phyloP scores from a whole-genome alignment of 2,329 filamentous ascomycete genomes.

The Neoarthrinium moseri region DNA sequence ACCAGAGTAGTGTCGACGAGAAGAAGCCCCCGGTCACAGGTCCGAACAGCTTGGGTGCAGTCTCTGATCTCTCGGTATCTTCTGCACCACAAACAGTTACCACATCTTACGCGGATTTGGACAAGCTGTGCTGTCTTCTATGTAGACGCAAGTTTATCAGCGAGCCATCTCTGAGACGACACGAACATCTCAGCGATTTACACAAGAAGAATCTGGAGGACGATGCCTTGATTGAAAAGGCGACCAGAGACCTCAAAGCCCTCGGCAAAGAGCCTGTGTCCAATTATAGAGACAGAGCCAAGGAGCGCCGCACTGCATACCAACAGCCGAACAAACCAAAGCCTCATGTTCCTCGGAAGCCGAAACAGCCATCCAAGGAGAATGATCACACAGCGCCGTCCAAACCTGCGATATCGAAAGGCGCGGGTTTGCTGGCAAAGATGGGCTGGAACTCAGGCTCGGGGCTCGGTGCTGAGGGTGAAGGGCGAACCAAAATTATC shows the following conservation, averaged over 20 bases:
- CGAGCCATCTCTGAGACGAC: slow-evolving; percentile 37
- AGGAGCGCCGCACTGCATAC: slow-evolving; percentile 62
- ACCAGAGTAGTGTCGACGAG: slow-evolving; percentile 30
- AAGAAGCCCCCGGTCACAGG: slow-evolving; percentile 24
- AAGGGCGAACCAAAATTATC: slow-evolving; percentile 63
- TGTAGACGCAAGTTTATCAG: slow-evolving; percentile 41
- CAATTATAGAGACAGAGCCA: slow-evolving; percentile 65
- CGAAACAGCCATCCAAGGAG: slow-evolving; percentile 29
- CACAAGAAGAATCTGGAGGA: slow-evolving; percentile 35
- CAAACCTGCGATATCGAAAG: slow-evolving; percentile 53
- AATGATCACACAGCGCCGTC: slow-evolving; percentile 30
- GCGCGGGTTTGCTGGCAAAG: slow-evolving; percentile 67
- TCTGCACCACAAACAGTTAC: slow-evolving; percentile 31
- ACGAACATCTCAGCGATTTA: slow-evolving; percentile 43
- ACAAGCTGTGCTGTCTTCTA: slow-evolving; percentile 40
- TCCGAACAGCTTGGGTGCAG: slow-evolving; percentile 19
- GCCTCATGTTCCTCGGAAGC: slow-evolving; percentile 25
- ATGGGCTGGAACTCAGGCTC: slow-evolving; percentile 69
- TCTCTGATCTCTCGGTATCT: slow-evolving; percentile 7
- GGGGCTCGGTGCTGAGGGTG: slow-evolving; percentile 62
- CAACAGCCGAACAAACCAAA: slow-evolving; percentile 58
- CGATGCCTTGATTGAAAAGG: slow-evolving; percentile 25
- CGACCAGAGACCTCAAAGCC: slow-evolving; percentile 27
- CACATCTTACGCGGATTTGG: slow-evolving; percentile 60
- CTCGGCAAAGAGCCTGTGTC: slow-evolving; percentile 31